Conservation (phyloP, 805 yeast genomes). For the Blastobotrys muscicola region DNA sequence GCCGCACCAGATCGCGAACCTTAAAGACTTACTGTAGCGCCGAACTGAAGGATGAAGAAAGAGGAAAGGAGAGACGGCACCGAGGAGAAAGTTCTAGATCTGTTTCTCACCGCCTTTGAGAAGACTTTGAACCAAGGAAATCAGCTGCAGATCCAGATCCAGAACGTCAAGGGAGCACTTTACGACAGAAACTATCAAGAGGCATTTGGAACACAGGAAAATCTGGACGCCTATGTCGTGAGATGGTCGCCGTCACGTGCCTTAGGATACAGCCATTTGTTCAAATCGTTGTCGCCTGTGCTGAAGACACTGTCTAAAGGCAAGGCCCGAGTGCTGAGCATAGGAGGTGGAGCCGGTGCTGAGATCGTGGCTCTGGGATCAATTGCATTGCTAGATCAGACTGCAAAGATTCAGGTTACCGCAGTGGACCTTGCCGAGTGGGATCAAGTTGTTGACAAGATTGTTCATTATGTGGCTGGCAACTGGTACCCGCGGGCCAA, state of each 20-base stretch:
- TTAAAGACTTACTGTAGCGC: neutral
- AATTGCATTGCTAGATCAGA: slow-evolving; percentile 32
- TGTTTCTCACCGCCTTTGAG: slow-evolving; percentile 20
- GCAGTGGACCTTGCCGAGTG: slow-evolving; percentile 77
- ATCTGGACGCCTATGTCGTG: slow-evolving; percentile 66
- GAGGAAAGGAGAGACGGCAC: neutral
- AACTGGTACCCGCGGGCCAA: slow-evolving; percentile 37
- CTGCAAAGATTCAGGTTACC: slow-evolving; percentile 33
- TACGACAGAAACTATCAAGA: slow-evolving; percentile 58
- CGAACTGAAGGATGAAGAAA: neutral
- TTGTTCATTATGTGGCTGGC: slow-evolving; percentile 35
- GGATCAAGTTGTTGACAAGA: slow-evolving; percentile 41
- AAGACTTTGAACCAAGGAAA: slow-evolving; percentile 14
- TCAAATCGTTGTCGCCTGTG: slow-evolving; percentile 41
- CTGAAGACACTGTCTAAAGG: neutral
- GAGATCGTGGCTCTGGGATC: slow-evolving; percentile 61
- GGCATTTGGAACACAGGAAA: slow-evolving; percentile 57
- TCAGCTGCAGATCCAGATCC: slow-evolving; percentile 39
- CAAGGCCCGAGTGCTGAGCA: slow-evolving; percentile 36
- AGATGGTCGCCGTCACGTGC: slow-evolving; percentile 86
- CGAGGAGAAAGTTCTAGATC: slow-evolving; percentile 17
- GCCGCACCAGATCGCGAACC: neutral
- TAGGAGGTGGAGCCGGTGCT: slow-evolving; percentile 90
- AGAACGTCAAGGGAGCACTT: slow-evolving; percentile 58
- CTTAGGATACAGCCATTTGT: slow-evolving; percentile 59